Conservation (phyloP, 257 asterid species). For the Gentiana dahurica region DNA sequence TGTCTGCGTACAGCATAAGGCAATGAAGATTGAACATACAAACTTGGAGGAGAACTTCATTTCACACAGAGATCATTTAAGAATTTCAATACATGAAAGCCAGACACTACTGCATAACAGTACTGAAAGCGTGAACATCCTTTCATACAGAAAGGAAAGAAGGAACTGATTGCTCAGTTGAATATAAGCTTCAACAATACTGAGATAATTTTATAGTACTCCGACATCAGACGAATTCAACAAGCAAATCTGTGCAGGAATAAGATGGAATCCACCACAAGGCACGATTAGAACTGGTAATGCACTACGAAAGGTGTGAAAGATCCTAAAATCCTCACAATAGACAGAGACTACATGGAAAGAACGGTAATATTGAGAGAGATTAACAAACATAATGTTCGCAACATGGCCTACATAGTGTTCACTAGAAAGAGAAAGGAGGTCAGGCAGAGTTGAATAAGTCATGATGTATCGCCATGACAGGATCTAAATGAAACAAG, state of each 20-base stretch:
- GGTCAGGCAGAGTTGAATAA: conserved; percentile 26
- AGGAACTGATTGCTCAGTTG: not conserved
- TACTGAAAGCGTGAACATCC: conserved; percentile 3
- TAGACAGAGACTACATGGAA: conserved; percentile 28
- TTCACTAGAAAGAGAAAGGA: conserved; percentile 35
- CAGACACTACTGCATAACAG: not conserved
- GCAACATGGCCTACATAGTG: conserved; percentile 23
- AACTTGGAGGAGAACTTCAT: not conserved
- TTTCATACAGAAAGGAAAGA: not conserved
- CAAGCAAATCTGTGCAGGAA: conserved; percentile 13
- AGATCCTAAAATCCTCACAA: conserved; percentile 27
- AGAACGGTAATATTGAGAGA: conserved; percentile 24
- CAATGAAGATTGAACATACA: conserved; percentile 1
- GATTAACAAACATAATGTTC: conserved; percentile 18
- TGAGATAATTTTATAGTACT: conserved; percentile 1
- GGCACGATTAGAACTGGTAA: conserved; percentile 14
- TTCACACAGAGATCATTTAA: not conserved
- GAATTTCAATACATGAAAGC: not conserved
- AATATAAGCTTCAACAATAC: conserved; percentile 1
- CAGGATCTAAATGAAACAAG: conserved; percentile 36
- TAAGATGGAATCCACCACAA: conserved; percentile 13
- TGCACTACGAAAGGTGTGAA: conserved; percentile 29
- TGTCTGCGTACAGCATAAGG: not conserved
- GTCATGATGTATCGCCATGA: conserved; percentile 16
- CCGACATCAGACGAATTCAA: conserved; percentile 1